Conservation (phyloP, 169 alveolate genomes). For the Cryptosporidium andersoni region DNA sequence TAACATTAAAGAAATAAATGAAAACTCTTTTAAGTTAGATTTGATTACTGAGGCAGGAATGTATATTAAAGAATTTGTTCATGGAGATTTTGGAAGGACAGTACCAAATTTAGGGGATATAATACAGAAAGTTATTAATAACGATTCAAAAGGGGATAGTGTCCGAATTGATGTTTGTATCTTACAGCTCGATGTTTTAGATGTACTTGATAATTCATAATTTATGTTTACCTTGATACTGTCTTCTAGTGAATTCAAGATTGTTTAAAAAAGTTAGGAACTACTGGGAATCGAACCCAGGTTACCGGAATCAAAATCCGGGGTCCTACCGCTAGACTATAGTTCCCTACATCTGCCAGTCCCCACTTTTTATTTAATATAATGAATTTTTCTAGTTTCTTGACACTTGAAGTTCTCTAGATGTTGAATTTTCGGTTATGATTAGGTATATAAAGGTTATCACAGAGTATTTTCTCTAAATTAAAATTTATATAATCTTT, state of each 20-base stretch:
- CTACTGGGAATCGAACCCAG: conserved; percentile 74
- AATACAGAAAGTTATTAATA: conserved; percentile 40
- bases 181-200: conserved; percentile 49
- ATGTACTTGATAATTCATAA: conserved; percentile 2
- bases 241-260: background rate
- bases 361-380: too few relatives aligned
- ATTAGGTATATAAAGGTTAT: too few relatives aligned
- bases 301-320: conserved; percentile 74
- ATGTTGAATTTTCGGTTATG: too few relatives aligned
- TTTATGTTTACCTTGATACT: background rate
- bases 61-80: conserved; percentile 89
- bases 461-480: too few relatives aligned
- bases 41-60: conserved; percentile 88
- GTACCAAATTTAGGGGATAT: conserved; percentile 83
- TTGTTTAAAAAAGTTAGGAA: conserved; percentile 2
- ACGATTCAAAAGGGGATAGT: background rate
- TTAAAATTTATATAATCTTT: too few relatives aligned
- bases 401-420: too few relatives aligned
- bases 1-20: conserved; percentile 78
- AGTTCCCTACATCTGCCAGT: conserved; percentile 27
- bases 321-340: conserved; percentile 74
- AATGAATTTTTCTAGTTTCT: too few relatives aligned
- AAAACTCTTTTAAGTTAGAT: conserved; percentile 83
- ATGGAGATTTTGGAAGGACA: conserved; percentile 90
- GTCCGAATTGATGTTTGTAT: conserved; percentile 8